phyloP scores from a whole-genome alignment of 192 early-diverging fungal genomes.

The Jimgerdemannia flammicorona region DNA sequence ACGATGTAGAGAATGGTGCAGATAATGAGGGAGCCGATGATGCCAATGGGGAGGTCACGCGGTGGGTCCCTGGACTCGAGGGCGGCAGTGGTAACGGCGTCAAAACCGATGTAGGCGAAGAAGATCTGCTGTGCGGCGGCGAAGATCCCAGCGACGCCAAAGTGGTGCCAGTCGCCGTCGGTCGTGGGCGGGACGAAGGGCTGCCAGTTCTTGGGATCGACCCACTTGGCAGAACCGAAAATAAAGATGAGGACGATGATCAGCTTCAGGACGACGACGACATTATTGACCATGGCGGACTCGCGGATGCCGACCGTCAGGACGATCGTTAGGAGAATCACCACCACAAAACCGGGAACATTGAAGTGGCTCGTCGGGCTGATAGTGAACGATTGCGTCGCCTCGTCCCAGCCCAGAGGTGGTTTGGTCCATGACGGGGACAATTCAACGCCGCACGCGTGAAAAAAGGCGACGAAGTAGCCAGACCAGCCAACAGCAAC shows the following conservation, averaged over 20 bases:
- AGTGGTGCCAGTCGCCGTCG: conserved; percentile 43
- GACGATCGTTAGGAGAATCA: conserved; percentile 57
- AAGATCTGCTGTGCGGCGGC: conserved; percentile 74
- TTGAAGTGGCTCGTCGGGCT: conserved; percentile 57
- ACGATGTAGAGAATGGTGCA: conserved; percentile 79
- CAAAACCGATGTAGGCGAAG: conserved; percentile 85
- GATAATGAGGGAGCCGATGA: conserved; percentile 71
- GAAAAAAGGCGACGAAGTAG: conserved; percentile 71
- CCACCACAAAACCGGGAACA: conserved; percentile 69
- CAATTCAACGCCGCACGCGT: conserved; percentile 54
- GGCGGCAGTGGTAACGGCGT: conserved; percentile 81
- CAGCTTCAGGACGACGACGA: conserved; percentile 71
- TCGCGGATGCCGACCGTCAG: conserved; percentile 71
- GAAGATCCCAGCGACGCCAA: conserved; percentile 67
- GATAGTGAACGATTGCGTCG: conserved; percentile 16
- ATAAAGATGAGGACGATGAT: conserved; percentile 75
- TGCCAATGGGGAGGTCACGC: conserved; percentile 83
- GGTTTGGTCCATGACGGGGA: conserved; percentile 57
- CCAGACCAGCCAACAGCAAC: conserved; percentile 81
- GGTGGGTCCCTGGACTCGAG: conserved; percentile 80
- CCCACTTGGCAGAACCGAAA: conserved; percentile 64
- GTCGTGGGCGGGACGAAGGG: conserved; percentile 69
- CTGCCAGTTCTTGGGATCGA: conserved; percentile 66
- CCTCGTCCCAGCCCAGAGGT: conserved; percentile 67
- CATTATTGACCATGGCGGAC: conserved; percentile 70